A percentile compares a stretch with the other conserved stretches of the same genome.
These are phyloP conservation scores for Hondaea fermentalgiana DNA, from an alignment of 108 stramenopile genomes.

Conservation along the genomic window DNA sequence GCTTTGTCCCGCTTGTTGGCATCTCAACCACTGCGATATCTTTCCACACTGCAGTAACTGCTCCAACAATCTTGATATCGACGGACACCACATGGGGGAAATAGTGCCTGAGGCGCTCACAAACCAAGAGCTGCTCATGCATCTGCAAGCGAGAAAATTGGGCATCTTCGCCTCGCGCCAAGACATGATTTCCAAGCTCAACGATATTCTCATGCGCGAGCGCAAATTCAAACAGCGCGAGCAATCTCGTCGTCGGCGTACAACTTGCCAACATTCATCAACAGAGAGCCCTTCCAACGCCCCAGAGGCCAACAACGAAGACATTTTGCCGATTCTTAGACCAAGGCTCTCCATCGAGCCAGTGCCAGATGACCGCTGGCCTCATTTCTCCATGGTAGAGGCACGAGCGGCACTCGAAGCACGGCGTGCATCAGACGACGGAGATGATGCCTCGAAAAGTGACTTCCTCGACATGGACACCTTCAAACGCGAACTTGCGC, in stretches of 20 bases:
- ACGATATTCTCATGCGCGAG: background rate
- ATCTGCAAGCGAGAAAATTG: background rate
- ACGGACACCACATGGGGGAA: background rate
- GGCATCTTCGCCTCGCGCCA: background rate
- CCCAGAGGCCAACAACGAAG: background rate
- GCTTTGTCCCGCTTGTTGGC: conserved; percentile 11
- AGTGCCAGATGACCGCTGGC: background rate
- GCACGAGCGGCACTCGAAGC: background rate
- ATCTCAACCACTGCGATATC: background rate
- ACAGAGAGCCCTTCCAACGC: background rate
- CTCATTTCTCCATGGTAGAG: background rate
- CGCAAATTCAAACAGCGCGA: background rate
- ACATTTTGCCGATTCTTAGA: background rate
- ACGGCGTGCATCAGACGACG: background rate
- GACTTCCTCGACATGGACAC: background rate
- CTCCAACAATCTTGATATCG: background rate
- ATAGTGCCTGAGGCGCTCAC: background rate
- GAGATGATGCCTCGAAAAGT: background rate
- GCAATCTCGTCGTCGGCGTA: background rate
- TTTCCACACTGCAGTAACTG: background rate
- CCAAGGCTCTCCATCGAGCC: background rate
- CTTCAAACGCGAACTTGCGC: background rate
- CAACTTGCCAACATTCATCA: too few relatives aligned
- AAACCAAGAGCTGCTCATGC: background rate
- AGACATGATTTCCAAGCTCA: background rate